Evolutionary conservation across 495 filamentous ascomycete species (phyloP), one percentile per base, ranked within the genome.

Genomic region (Staphylotrichum tortipilum): DNA sequence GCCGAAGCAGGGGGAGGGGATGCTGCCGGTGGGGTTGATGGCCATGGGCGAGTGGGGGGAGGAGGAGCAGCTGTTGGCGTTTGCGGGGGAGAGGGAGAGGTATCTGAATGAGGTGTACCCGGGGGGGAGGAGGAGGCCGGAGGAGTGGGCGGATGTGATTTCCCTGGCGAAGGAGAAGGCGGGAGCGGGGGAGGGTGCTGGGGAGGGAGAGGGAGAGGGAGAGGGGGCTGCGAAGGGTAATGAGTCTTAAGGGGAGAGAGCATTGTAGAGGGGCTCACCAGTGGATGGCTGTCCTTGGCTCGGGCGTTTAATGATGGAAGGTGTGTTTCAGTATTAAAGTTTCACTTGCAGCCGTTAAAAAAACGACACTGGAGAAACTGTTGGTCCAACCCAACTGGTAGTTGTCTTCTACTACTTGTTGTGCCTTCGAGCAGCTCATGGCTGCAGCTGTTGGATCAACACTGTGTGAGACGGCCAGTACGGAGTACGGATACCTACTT

Each of bases 11-110:
- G 72, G 69, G 7, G 59, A 65, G 53, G 73, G 71, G 1, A 63
- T 61, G 37, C 29, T 78, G 28, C 89, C 91, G 1, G 73, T 95
- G 21, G 88, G 88, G n/a, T 49, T 95, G 47, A 91, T 90, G 86
- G 91, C 81, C 3, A 86, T 91, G 80, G 81, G 77, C 0, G 86
- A 94, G 66, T 95, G 91, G 91, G 89, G 89, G 0, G 70, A 64
- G 11, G 91, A 96, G 64, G 89, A 94, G 57, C 77, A 76, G 33
- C 64, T 95, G 62, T 67, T 96, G 40, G 78, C 69, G 44, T 89
- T 84, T 70, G 89, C 86, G 42, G 76, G 75, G 48, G 82, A 86
- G 58, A 75, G 72, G 0, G 88, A 94, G 70, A 58, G 55, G 46
- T 74, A 68, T 40, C 40, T 76, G 30, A 64, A 69, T 43, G 60